Conservation (phyloP, 1,284 basidiomycete species). For the Cystobasidium sp. region DNA sequence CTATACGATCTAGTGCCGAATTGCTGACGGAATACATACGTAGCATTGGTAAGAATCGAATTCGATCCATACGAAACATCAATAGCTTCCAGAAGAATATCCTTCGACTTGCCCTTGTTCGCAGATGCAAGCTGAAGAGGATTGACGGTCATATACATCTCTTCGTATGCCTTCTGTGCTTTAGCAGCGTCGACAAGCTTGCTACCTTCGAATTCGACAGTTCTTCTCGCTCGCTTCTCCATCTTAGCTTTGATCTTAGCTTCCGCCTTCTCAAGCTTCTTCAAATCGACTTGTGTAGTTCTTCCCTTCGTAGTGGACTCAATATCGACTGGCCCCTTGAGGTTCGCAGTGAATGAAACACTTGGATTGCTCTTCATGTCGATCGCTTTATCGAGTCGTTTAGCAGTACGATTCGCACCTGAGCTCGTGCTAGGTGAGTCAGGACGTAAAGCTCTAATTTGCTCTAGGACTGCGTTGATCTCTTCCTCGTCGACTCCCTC, state of each 20-base stretch:
- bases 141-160: constrained; percentile 99
- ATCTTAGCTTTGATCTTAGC: constrained; percentile 98
- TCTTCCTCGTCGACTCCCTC: constrained; percentile 66
- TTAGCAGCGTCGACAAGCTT: constrained; percentile 91
- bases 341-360: constrained; percentile 78
- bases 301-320: constrained; percentile 69
- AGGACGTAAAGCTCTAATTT: constrained; percentile 62
- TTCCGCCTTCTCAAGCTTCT: constrained; percentile 97
- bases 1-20: no score
- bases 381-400: constrained; percentile 88
- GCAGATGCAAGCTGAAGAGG: constrained; percentile 80
- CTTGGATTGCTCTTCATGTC: constrained; percentile 83
- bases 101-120: constrained; percentile 92
- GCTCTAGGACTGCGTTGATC: constrained; percentile 69
- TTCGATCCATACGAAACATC: constrained; percentile 94
- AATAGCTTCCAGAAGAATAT: constrained; percentile 92
- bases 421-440: constrained; percentile 62
- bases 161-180: constrained; percentile 77
- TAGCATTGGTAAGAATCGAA: constrained; percentile 80
- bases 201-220: constrained; percentile 89
- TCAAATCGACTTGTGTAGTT: constrained; percentile 93
- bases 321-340: constrained; percentile 81
- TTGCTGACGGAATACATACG: no score
- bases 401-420: constrained; percentile 58
- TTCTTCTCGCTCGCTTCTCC: constrained; percentile 78